Evolutionary conservation across 2,329 filamentous ascomycete species (phyloP).

Genomic region (Penicillium brevicompactum): DNA sequence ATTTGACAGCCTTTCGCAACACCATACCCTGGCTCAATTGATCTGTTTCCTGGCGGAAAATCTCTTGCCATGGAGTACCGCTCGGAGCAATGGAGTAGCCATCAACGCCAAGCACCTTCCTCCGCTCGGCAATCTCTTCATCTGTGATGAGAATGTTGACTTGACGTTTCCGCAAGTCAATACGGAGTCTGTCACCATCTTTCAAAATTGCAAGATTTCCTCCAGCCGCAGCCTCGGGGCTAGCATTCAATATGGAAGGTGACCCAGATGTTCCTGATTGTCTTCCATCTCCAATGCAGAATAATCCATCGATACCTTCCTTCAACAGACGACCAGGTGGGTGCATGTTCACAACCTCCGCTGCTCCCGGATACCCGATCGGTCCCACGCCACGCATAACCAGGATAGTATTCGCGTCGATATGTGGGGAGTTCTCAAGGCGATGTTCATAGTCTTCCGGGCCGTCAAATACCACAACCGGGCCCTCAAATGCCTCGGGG

Average conservation of each 20-base stretch:
- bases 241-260: slow-evolving; percentile 59
- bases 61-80: slow-evolving; percentile 54
- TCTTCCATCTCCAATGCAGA: slow-evolving; percentile 57
- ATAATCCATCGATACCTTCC: slow-evolving; percentile 50
- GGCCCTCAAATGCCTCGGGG: slow-evolving; percentile 52
- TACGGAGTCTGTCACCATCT: slow-evolving; percentile 54
- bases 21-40: slow-evolving; percentile 53
- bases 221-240: slow-evolving; percentile 57
- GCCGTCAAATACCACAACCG: slow-evolving; percentile 54
- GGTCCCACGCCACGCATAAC: slow-evolving; percentile 55
- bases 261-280: slow-evolving; percentile 59
- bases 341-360: slow-evolving; percentile 58
- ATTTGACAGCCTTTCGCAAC: slow-evolving; percentile 48
- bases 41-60: slow-evolving; percentile 51
- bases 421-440: slow-evolving; percentile 43
- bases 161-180: slow-evolving; percentile 53
- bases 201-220: slow-evolving; percentile 55
- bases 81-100: slow-evolving; percentile 1
- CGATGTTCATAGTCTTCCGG: slow-evolving; percentile 52
- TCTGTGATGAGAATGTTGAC: slow-evolving; percentile 50
- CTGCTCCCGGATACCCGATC: slow-evolving; percentile 54
- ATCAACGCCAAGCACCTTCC: slow-evolving; percentile 1
- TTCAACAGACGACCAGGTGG: slow-evolving; percentile 49
- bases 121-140: slow-evolving; percentile 43
- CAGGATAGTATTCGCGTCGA: slow-evolving; percentile 46